These are phyloP conservation scores for Phialophora tarda DNA, from an alignment of 2,329 filamentous ascomycete genomes.

Conservation along the genomic window DNA sequence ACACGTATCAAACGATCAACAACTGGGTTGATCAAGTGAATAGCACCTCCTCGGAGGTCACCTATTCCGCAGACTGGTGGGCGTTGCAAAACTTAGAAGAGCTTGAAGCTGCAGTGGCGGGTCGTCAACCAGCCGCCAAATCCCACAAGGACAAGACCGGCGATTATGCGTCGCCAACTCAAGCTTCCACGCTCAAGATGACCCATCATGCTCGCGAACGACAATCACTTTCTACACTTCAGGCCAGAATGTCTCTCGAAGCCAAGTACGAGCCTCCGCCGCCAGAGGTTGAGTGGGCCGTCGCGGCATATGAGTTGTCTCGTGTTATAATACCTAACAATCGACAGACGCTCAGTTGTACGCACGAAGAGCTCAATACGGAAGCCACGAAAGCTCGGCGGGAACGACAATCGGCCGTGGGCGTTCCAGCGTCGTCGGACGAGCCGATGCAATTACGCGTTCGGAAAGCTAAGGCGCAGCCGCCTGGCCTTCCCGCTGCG, in stretches of 20 bases:
- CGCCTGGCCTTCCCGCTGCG: slow-evolving; percentile 59
- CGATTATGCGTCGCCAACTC: slow-evolving; percentile 85
- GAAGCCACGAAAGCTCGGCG: slow-evolving; percentile 67
- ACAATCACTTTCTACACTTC: slow-evolving; percentile 36
- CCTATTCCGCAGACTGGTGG: slow-evolving; percentile 65
- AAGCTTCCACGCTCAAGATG: slow-evolving; percentile 82
- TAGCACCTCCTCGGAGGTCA: slow-evolving; percentile 8
- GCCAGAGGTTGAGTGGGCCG: slow-evolving; percentile 83
- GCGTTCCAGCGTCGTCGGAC: slow-evolving; percentile 52
- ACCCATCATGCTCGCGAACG: slow-evolving; percentile 65
- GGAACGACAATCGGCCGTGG: slow-evolving; percentile 67
- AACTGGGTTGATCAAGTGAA: slow-evolving; percentile 28
- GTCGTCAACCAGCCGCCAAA: slow-evolving; percentile 56
- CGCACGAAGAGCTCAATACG: slow-evolving; percentile 75
- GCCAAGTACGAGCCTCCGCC: slow-evolving; percentile 67
- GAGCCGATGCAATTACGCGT: slow-evolving; percentile 74
- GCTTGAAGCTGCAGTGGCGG: slow-evolving; percentile 66
- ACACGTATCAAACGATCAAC: slow-evolving; percentile 31
- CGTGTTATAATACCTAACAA: slow-evolving; percentile 79
- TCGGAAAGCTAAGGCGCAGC: slow-evolving; percentile 61
- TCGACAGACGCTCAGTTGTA: slow-evolving; percentile 76
- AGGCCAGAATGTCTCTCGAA: slow-evolving; percentile 39
- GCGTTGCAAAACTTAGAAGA: slow-evolving; percentile 67
- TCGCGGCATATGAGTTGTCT: slow-evolving; percentile 81
- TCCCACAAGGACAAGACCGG: slow-evolving; percentile 65